Evolutionary conservation across 1,139 yeast genomes (phyloP).

Genomic region (Taphrina flavorubra): DNA sequence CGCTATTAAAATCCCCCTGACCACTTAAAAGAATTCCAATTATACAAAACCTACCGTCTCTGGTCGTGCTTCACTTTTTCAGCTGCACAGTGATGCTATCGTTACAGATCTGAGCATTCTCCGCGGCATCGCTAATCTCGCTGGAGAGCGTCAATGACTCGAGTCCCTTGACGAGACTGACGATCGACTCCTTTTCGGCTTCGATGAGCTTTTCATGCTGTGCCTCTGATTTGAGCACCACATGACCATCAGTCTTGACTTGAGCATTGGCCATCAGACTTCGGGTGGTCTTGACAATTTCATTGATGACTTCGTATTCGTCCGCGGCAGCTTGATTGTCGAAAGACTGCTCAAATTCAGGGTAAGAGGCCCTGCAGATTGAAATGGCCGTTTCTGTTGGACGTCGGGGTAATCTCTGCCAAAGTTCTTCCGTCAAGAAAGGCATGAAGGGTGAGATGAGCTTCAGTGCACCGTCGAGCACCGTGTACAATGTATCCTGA

Average conservation of each 20-base stretch:
- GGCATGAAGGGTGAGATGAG: constrained; percentile 99
- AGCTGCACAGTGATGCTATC: constrained; percentile 16
- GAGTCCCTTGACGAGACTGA: constrained; percentile 74
- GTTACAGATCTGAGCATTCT: constrained; percentile 20
- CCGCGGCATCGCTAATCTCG: background rate
- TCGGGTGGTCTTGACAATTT: constrained; percentile 88
- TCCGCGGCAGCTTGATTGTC: constrained; percentile 68
- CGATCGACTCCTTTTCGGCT: constrained; percentile 81
- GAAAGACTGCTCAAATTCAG: constrained; percentile 50
- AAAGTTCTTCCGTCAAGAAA: constrained; percentile 92
- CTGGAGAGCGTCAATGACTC: constrained; percentile 39
- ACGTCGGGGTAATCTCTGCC: constrained; percentile 97
- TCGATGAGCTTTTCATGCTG: constrained; percentile 61
- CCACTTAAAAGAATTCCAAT: too few species aligned
- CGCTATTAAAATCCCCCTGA: background rate
- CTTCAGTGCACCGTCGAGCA: constrained; percentile 88
- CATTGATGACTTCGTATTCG: constrained; percentile 82
- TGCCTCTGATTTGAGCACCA: constrained; percentile 70
- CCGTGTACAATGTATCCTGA: constrained; percentile 88
- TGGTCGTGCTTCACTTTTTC: background rate
- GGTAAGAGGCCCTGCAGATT: constrained; percentile 81
- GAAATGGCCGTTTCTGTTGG: constrained; percentile 69
- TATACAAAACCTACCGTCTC: too few species aligned
- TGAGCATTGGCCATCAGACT: constrained; percentile 88
- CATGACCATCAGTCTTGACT: constrained; percentile 84